A percentile compares a stretch with the other conserved stretches of the same genome.
Evolutionary conservation across 768 basidiomycete species (phyloP).

Genomic region (Mrakia blollopis): DNA sequence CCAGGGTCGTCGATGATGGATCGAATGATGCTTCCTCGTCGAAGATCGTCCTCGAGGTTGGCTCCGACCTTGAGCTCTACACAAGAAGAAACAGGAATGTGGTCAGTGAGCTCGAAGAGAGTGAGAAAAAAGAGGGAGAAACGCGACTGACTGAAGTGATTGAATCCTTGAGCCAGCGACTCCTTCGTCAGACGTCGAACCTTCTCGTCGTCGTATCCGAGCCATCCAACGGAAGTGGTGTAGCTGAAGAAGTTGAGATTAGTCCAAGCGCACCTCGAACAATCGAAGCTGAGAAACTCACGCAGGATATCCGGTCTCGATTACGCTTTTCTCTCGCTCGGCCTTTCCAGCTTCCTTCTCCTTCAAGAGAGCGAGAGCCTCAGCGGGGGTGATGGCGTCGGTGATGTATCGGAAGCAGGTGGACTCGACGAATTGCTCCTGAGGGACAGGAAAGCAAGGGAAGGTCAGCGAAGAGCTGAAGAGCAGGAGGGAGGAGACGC

Average conservation of each 20-base stretch:
- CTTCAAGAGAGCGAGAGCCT: constrained; percentile 77
- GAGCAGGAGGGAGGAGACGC: background rate
- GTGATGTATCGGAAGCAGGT: constrained; percentile 61
- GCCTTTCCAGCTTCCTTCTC: constrained; percentile 69
- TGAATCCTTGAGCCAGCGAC: constrained; percentile 81
- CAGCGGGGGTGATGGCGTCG: constrained; percentile 85
- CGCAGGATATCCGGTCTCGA: constrained; percentile 78
- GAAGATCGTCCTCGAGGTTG: constrained; percentile 70
- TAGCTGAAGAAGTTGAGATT: background rate
- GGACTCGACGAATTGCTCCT: constrained; percentile 23
- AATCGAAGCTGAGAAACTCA: constrained; percentile 54
- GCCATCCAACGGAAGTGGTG: constrained; percentile 26
- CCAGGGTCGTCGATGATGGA: constrained; percentile 83
- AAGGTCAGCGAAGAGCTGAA: background rate
- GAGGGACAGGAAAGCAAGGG: background rate
- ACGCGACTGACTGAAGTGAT: constrained; percentile 73
- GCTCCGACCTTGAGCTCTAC: constrained; percentile 90
- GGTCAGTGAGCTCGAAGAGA: background rate
- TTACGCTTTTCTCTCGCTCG: constrained; percentile 70
- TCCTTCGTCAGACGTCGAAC: constrained; percentile 78
- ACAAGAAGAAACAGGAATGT: background rate
- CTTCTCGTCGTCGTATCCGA: constrained; percentile 86
- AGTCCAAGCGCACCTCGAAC: background rate
- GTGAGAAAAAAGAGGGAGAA: background rate
- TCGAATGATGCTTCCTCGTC: constrained; percentile 81